Evolutionary conservation across 2,329 filamentous ascomycete genomes (phyloP).

Genomic region (Xenoacremonium recifei): DNA sequence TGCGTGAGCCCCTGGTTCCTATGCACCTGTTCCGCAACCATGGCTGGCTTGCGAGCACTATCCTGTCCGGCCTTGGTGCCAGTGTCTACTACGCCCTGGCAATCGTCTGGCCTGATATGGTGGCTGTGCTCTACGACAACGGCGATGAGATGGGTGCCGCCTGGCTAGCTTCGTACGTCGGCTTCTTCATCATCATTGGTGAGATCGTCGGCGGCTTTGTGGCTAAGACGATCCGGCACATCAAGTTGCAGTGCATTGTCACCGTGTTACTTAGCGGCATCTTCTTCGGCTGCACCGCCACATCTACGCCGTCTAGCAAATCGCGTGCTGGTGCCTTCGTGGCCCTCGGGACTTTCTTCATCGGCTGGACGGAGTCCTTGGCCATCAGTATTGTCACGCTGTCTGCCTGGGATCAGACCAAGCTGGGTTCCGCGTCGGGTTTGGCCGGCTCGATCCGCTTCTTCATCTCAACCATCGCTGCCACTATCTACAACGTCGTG

Average conservation of each 20-base stretch:
- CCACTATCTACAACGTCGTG: conserved; percentile 33
- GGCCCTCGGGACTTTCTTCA: conserved; percentile 31
- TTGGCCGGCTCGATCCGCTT: conserved; percentile 36
- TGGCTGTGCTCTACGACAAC: conserved; percentile 30
- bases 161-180: conserved; percentile 26
- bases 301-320: conserved; percentile 26
- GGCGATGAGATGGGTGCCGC: conserved; percentile 20
- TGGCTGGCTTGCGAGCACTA: conserved; percentile 28
- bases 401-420: conserved; percentile 31
- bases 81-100: conserved; percentile 37
- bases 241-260: conserved; percentile 32
- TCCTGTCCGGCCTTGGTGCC: conserved; percentile 34
- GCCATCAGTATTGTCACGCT: conserved; percentile 34
- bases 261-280: conserved; percentile 26
- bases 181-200: conserved; percentile 26
- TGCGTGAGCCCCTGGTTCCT: conserved; percentile 35
- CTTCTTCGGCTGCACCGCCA: conserved; percentile 29
- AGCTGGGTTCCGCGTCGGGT: conserved; percentile 34
- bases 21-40: conserved; percentile 34
- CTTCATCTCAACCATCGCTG: conserved; percentile 31
- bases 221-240: conserved; percentile 25
- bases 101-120: conserved; percentile 36
- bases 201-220: conserved; percentile 25
- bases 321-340: conserved; percentile 27
- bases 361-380: conserved; percentile 35